phyloP scores from a whole-genome alignment of 441 rosid genomes.

The Raphanus hybrid region DNA sequence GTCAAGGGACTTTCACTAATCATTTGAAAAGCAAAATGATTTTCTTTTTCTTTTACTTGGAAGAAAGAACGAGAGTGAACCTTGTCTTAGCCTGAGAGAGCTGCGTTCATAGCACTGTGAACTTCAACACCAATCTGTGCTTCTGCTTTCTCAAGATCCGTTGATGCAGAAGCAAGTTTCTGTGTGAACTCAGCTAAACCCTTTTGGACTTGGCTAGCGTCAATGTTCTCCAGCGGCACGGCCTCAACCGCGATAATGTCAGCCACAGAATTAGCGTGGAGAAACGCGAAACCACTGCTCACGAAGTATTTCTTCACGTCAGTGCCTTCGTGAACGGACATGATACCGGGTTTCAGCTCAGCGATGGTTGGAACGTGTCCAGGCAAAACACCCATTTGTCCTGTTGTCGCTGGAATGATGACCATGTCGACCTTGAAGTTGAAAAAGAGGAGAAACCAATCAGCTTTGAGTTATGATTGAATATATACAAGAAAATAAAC shows the following conservation, averaged over 20 bases:
- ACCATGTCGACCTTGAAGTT: slow-evolving; percentile 89
- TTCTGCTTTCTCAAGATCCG: slow-evolving; percentile 86
- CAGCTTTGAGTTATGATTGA: slow-evolving; percentile 11
- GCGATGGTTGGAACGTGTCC: slow-evolving; percentile 91
- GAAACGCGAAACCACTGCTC: slow-evolving; percentile 87
- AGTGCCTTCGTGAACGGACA: slow-evolving; percentile 84
- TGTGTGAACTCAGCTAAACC: slow-evolving; percentile 83
- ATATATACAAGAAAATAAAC: slow-evolving; percentile 1
- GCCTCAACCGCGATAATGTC: slow-evolving; percentile 83
- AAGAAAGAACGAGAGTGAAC: slow-evolving; percentile 16
- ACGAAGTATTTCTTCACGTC: slow-evolving; percentile 67
- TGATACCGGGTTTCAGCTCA: slow-evolving; percentile 83
- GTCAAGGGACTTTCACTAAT: slow-evolving; percentile 24
- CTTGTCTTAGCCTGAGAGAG: slow-evolving; percentile 66
- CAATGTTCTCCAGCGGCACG: slow-evolving; percentile 72
- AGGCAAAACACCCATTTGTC: slow-evolving; percentile 93
- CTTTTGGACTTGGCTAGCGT: slow-evolving; percentile 74
- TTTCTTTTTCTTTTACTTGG: background rate
- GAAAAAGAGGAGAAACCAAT: slow-evolving; percentile 24
- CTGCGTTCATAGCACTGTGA: slow-evolving; percentile 79
- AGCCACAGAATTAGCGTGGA: slow-evolving; percentile 86
- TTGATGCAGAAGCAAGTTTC: slow-evolving; percentile 77
- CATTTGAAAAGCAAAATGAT: slow-evolving; percentile 38
- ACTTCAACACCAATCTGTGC: slow-evolving; percentile 91
- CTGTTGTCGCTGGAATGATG: slow-evolving; percentile 88